Evolutionary conservation across 2,329 filamentous ascomycete species (phyloP).

Genomic region (Exserohilum rostratum): DNA sequence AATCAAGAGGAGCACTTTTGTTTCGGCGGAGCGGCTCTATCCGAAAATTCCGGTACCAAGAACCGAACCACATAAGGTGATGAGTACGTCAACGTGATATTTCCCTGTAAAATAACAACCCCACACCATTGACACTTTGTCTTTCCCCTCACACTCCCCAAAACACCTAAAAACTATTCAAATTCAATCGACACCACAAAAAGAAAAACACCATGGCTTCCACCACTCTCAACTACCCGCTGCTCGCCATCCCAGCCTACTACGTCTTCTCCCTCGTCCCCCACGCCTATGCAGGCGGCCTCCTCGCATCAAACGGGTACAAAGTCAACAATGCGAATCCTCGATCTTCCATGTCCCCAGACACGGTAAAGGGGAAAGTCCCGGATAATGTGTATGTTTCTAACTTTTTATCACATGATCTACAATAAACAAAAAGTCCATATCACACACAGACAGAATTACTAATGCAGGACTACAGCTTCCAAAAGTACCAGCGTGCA

Average conservation of each 20-base stretch:
- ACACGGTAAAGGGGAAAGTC: slow-evolving; percentile 32
- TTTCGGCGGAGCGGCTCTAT: no score
- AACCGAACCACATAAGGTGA: no score
- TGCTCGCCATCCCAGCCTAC: slow-evolving; percentile 37
- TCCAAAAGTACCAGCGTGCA: slow-evolving; percentile 35
- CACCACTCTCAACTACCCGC: slow-evolving; percentile 30
- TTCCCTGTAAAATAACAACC: neutral
- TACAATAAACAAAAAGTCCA: no score
- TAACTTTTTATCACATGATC: neutral
- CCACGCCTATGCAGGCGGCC: slow-evolving; percentile 23
- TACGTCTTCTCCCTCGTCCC: slow-evolving; percentile 32
- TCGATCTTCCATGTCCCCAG: slow-evolving; percentile 28
- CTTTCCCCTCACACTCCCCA: neutral
- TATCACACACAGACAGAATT: no score
- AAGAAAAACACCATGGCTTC: slow-evolving; percentile 20
- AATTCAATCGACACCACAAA: neutral
- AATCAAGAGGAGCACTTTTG: no score
- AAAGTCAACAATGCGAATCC: slow-evolving; percentile 36
- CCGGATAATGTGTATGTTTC: slow-evolving; percentile 28
- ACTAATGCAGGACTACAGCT: slow-evolving; percentile 2
- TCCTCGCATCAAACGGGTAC: slow-evolving; percentile 26
- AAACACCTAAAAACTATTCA: no score
- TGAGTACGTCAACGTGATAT: no score
- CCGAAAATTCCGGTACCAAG: no score
- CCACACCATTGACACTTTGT: neutral